Percentiles rank a stretch among this genome's conserved stretches.
Conservation (phyloP, 23 red algal species). For the Agarophyton chilense region DNA sequence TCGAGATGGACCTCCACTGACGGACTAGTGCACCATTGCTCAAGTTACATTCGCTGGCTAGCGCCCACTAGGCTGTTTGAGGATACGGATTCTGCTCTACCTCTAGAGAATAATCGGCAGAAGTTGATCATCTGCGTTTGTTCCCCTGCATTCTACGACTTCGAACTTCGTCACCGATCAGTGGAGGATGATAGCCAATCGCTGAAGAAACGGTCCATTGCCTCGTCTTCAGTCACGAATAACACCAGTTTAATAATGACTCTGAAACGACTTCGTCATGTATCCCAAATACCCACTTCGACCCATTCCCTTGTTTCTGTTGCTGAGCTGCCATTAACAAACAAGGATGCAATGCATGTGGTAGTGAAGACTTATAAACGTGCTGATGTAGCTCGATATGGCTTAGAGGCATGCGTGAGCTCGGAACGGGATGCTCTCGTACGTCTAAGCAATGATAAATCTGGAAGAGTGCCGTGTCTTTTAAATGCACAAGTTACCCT, state of each 20-base stretch:
- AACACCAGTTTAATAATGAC: constrained; percentile 1
- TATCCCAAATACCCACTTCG: constrained; percentile 16
- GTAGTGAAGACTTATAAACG: constrained; percentile 60
- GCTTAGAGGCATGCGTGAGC: constrained; percentile 4
- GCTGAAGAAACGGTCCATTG: no score
- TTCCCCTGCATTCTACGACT: no score
- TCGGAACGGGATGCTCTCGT: constrained; percentile 54
- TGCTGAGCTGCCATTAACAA: constrained; percentile 30
- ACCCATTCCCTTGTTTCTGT: constrained; percentile 22
- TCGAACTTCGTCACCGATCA: no score
- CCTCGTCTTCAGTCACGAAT: no score
- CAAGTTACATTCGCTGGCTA: no score
- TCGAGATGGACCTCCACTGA: no score
- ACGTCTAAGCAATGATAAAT: constrained; percentile 16
- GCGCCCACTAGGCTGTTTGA: no score
- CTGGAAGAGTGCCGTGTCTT: constrained; percentile 34
- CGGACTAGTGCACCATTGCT: no score
- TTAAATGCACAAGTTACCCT: constrained; percentile 7
- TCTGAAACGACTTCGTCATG: constrained; percentile 6
- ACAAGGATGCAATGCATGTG: not conserved
- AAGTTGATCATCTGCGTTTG: no score
- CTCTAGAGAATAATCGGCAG: no score
- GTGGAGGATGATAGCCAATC: no score
- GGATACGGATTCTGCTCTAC: no score
- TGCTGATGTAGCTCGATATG: constrained; percentile 20